Evolutionary conservation across 192 early-diverging fungal species (phyloP).

Genomic region (Podila clonocystis): DNA sequence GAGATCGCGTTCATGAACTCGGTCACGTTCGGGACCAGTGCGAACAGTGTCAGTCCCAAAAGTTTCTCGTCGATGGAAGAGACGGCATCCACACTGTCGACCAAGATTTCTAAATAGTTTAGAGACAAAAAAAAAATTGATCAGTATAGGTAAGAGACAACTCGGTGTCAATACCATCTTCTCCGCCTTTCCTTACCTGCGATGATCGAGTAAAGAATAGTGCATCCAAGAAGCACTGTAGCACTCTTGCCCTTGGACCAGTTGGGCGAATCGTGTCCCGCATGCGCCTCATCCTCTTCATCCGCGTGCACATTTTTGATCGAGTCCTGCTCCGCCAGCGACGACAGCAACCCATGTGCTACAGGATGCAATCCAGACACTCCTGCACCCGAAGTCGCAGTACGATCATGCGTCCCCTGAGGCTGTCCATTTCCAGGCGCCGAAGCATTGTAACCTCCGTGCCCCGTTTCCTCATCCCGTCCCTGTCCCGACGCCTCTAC

Average conservation of each 20-base stretch:
- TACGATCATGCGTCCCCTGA: not conserved
- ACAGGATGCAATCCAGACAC: constrained; percentile 14
- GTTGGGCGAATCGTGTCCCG: constrained; percentile 93
- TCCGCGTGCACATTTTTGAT: constrained; percentile 53
- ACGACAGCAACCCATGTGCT: constrained; percentile 42
- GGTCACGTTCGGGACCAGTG: constrained; percentile 94
- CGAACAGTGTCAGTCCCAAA: constrained; percentile 93
- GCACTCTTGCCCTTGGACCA: constrained; percentile 88
- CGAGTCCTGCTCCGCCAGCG: constrained; percentile 27
- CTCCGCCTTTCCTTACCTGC: constrained; percentile 56
- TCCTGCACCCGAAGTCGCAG: constrained; percentile 6
- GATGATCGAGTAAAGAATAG: constrained; percentile 85
- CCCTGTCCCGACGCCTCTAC: not conserved
- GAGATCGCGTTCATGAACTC: constrained; percentile 96
- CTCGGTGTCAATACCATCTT: not conserved
- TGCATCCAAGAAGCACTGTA: constrained; percentile 83
- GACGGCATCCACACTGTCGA: constrained; percentile 86
- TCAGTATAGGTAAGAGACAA: not conserved
- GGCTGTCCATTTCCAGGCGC: not conserved
- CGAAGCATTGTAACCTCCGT: not conserved
- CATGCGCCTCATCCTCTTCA: constrained; percentile 67
- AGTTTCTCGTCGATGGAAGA: constrained; percentile 84
- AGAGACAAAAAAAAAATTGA: constrained; percentile 2
- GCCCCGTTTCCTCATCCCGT: constrained; percentile 25
- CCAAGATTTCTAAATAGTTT: constrained; percentile 80